Percentiles rank a stretch among this genome's conserved stretches.
Evolutionary conservation across 2,329 filamentous ascomycete genomes (phyloP).

Genomic region (Gliomastix tumulicola): DNA sequence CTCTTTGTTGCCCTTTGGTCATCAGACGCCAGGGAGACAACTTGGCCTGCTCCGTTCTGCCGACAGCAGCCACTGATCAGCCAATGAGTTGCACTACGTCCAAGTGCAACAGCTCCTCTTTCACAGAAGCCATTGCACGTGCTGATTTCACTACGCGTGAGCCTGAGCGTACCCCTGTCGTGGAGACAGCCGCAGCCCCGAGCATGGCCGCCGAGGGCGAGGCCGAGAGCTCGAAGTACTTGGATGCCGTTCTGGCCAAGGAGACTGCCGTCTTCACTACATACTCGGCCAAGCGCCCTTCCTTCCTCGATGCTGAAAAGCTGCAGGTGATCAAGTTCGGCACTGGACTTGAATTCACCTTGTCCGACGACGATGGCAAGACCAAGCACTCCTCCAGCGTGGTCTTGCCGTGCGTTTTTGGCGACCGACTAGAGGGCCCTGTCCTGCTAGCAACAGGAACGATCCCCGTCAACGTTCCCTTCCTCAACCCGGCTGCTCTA

Average conservation of each 20-base stretch:
- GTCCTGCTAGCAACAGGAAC: constrained; percentile 8
- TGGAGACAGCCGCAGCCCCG: too few species aligned
- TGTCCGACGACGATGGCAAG: not conserved
- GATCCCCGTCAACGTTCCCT: constrained; percentile 4
- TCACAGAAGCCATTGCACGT: constrained; percentile 7
- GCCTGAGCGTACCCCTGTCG: too few species aligned
- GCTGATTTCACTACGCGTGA: constrained; percentile 7
- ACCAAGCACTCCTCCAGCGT: constrained; percentile 2
- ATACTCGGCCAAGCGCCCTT: not conserved
- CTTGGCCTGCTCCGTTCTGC: constrained; percentile 8
- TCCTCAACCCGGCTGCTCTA: not conserved
- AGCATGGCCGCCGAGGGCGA: too few species aligned
- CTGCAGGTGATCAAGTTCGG: not conserved
- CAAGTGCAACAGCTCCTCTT: constrained; percentile 1
- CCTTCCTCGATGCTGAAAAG: not conserved
- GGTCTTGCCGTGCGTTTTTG: constrained; percentile 10
- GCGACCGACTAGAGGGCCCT: constrained; percentile 8
- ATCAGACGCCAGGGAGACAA: constrained; percentile 7
- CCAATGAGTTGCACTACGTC: constrained; percentile 1
- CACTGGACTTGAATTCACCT: not conserved
- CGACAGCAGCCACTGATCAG: constrained; percentile 7
- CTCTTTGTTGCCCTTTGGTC: constrained; percentile 9
- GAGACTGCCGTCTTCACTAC: not conserved
- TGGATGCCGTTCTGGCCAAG: too few species aligned
- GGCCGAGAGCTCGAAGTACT: too few species aligned